Evolutionary conservation across 75 land plant species (phyloP).

Genomic region (Sequoiadendron giganteum): DNA sequence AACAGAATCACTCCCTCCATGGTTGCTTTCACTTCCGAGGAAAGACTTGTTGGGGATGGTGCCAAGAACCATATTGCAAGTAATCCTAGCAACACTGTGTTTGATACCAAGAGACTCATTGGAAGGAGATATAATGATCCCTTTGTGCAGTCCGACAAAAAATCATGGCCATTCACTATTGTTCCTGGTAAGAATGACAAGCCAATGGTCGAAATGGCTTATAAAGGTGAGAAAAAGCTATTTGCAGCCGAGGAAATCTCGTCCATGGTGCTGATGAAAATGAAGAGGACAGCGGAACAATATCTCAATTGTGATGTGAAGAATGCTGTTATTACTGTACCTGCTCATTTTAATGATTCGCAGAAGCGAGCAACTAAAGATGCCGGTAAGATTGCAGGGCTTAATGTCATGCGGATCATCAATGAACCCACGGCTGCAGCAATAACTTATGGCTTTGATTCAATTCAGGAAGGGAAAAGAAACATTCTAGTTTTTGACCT

Average conservation of each 20-base stretch:
- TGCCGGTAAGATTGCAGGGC: background rate
- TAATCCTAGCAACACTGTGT: background rate
- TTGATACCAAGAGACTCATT: constrained; percentile 27
- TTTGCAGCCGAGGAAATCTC: constrained; percentile 9
- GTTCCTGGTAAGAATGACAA: background rate
- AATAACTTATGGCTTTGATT: too few relatives aligned
- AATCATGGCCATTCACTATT: constrained; percentile 21
- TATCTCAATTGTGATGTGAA: too few relatives aligned
- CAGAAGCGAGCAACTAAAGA: constrained; percentile 26
- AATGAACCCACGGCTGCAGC: too few relatives aligned
- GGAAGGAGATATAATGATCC: constrained; percentile 25
- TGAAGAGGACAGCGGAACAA: too few relatives aligned
- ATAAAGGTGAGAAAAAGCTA: constrained; percentile 18
- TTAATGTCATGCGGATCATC: too few relatives aligned
- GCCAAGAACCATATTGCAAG: too few relatives aligned
- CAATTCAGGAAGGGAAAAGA: too few relatives aligned
- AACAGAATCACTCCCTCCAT: constrained; percentile 15
- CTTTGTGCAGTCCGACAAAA: constrained; percentile 24
- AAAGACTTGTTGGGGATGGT: too few relatives aligned
- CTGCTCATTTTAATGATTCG: constrained; percentile 14
- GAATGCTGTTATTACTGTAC: constrained; percentile 11
- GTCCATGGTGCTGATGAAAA: too few relatives aligned
- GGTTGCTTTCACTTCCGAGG: constrained; percentile 3
- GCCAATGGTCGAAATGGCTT: constrained; percentile 19
- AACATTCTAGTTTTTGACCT: too few relatives aligned